Evolutionary conservation across 164 flowering plant genomes (phyloP).

Genomic region (Chimonanthus praecox): DNA sequence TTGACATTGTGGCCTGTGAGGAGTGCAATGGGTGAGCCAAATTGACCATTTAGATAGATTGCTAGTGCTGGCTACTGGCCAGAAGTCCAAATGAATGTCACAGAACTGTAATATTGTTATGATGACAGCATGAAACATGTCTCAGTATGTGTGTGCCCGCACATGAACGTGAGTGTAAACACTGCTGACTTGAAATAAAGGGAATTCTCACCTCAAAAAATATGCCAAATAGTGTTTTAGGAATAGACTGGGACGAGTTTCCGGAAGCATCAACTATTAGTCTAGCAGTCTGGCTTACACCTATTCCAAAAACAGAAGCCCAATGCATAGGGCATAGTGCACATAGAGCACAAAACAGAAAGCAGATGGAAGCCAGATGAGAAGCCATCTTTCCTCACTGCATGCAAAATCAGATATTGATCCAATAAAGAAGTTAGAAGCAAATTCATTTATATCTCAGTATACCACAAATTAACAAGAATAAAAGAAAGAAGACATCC

Average conservation of each 20-base stretch:
- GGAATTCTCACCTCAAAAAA: conserved; percentile 71
- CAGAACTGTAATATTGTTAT: too few relatives aligned
- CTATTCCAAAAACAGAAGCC: conserved; percentile 14
- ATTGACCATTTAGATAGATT: too few relatives aligned
- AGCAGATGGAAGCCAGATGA: background rate
- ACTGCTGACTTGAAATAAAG: background rate
- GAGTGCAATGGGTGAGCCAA: too few relatives aligned
- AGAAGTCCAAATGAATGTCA: too few relatives aligned
- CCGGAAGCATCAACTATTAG: conserved; percentile 25
- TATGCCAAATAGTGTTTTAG: conserved; percentile 75
- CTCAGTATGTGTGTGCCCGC: too few relatives aligned
- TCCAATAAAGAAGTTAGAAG: background rate
- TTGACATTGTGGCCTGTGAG: too few relatives aligned
- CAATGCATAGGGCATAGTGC: conserved; percentile 14
- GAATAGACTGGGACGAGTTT: conserved; percentile 35
- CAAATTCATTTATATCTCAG: too few relatives aligned
- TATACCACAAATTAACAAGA: background rate
- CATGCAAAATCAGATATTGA: background rate
- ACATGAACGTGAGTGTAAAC: background rate
- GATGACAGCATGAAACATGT: too few relatives aligned
- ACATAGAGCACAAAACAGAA: conserved; percentile 12
- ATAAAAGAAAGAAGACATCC: background rate
- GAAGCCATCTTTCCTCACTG: conserved; percentile 17
- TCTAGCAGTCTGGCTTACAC: conserved; percentile 13
- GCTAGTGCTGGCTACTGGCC: too few relatives aligned